Conservation (phyloP, 257 asterid species). For the Salvia miltiorrhiza region DNA sequence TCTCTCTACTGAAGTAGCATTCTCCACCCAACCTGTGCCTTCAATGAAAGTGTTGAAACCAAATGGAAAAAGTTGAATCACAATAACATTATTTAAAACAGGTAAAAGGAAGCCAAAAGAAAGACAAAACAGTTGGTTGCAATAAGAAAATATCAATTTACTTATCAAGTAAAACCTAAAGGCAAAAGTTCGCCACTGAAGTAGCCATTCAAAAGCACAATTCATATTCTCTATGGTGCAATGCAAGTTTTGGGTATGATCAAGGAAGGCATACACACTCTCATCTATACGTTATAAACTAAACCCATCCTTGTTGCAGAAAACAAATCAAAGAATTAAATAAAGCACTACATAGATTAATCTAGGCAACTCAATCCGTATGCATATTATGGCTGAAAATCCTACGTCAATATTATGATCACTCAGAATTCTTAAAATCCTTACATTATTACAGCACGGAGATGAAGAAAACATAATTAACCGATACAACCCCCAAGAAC, state of each 20-base stretch:
- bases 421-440: slow-evolving; percentile 6
- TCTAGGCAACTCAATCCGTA: neutral
- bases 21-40: slow-evolving; percentile 44
- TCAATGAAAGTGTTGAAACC: slow-evolving; percentile 12
- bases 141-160: neutral
- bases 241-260: neutral
- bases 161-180: neutral
- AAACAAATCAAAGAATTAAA: neutral
- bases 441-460: neutral
- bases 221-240: neutral
- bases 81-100: neutral
- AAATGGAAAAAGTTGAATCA: neutral
- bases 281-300: neutral
- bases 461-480: neutral
- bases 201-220: neutral
- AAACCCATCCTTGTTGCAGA: slow-evolving; percentile 3
- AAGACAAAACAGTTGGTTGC: neutral
- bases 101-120: neutral
- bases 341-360: neutral
- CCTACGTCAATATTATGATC: neutral
- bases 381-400: neutral
- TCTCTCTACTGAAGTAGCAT: slow-evolving; percentile 41
- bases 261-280: neutral
- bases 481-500: neutral
- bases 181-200: neutral